Evolutionary conservation across 2,329 filamentous ascomycete genomes (phyloP), one percentile per base, ranked within the genome.

Genomic region (Zymoseptoria pseudotritici): DNA sequence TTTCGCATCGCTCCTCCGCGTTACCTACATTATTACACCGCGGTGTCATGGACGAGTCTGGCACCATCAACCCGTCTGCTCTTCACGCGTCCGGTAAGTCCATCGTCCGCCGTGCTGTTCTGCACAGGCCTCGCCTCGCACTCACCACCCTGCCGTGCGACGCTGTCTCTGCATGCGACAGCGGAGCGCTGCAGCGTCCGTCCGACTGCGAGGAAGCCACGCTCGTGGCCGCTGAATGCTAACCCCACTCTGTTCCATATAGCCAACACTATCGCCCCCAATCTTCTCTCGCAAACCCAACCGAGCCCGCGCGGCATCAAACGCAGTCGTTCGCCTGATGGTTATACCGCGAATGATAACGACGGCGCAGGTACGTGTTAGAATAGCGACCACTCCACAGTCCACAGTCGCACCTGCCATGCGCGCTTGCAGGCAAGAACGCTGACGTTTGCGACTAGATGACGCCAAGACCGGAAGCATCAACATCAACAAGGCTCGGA

Each of bases 1-100:
- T 71, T 64, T 71, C 68, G 68, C 70, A 71, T 68, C 68, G 63
- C 56, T 66, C 62, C 64, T 65, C 61, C 60, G 63, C 65, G 62
- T 66, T 67, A 61, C 61, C 66, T 65, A 67, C 68, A 61, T 61
- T 62, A 63, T 66, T 66, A 59, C 64, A 63, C 64, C 62, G 67
- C 69, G 65, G 66, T 56, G 62, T 61, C 65, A 79, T 82, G 70
- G 88, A 89, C 83, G 88, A 90, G 75, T 88, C 88, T 80, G 89
- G 88, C 74, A 95, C 91, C 73, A 94, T 96, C 82, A 90, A 95
- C 82, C 91, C 91, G 75, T 46, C 90, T 72, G 89, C 88, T 66
- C 83, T 96, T 79, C 91, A 88, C 79, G 87, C 86, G 74, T 80
- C 86, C 80, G 85, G 89, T 93, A 86, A 67, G 72, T 66, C 36